Conservation (phyloP, 257 asterid species). For the Solanum tarijense region DNA sequence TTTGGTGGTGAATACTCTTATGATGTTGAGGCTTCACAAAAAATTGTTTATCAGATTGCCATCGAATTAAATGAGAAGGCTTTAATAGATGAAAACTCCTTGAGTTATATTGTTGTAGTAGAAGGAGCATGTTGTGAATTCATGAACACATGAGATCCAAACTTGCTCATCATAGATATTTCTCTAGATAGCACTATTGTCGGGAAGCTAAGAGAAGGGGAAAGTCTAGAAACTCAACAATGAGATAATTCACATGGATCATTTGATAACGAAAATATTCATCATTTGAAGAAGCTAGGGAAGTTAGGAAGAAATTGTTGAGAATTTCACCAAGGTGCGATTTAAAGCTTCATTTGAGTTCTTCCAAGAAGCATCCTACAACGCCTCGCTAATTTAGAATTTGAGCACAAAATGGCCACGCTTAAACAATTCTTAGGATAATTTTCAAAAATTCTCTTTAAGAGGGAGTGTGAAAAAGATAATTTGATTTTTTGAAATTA, state of each 20-base stretch:
- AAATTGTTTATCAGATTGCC: too few species aligned
- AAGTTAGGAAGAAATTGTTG: too few species aligned
- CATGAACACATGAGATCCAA: not conserved
- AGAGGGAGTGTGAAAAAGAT: not conserved
- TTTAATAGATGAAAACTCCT: not conserved
- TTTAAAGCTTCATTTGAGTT: not conserved
- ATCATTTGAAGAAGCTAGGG: too few species aligned
- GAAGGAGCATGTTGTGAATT: not conserved
- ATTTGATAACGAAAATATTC: not conserved
- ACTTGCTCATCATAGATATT: not conserved
- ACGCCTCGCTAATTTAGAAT: not conserved
- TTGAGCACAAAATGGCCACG: not conserved
- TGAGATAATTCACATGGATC: not conserved
- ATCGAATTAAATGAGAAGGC: not conserved
- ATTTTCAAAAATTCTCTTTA: not conserved
- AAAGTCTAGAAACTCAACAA: not conserved
- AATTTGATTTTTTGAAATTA: too few species aligned
- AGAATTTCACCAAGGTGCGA: not conserved
- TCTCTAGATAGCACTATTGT: not conserved
- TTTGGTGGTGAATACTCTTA: not conserved
- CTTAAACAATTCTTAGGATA: not conserved
- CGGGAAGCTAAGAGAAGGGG: not conserved
- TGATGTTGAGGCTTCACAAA: not conserved
- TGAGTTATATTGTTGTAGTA: too few species aligned
- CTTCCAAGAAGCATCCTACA: not conserved